Base-by-base conservation (phyloP, 306 rosid species). In the Sophora flavescens region DNA sequence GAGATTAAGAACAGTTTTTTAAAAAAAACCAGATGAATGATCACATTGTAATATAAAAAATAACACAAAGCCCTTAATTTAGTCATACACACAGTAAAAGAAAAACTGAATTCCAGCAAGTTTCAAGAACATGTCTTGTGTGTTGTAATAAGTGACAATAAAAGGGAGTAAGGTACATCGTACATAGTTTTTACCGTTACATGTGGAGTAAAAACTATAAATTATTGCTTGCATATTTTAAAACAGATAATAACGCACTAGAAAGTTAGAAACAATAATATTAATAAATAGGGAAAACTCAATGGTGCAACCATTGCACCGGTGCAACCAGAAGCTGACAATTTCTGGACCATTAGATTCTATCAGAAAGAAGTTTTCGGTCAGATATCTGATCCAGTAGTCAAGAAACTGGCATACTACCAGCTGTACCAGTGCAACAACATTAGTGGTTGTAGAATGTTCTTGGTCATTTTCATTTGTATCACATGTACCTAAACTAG, bases 21-120 rank as follows among this genome's bases (percentile, higher is more conserved):
- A n/a, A n/a, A n/a, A n/a, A 30, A 64, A 4, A 78, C 76, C 66
- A 63, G 64, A 69, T 67, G 50, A 56, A 16, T 65, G 47, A 56
- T 64, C 70, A 77, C 56, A 57, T 35, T 58, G 35, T 32, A 71
- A 53, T 63, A 59, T 42, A 54, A 35, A 81, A 30, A 63, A 64
- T 32, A 79, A 65, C 75, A 63, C 12, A 30, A 72, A 45, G 42
- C 53, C 14, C 48, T 33, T 18, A 35, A 14, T 41, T 71, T 30
- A 44, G 64, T 44, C 4, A 17, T 60, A 35, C 44, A 54, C 39
- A 60, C 68, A 41, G 65, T 30, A 52, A 33, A 8, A 36, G 52
- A 6, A 11, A 68, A 68, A 74, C 57, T 48, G 32, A 33, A 30
- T 44, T 57, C 33, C 50, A 30, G 30, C 15, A 56, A 57, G 15